These are phyloP conservation scores for Sphenostylis stenocarpa DNA, from an alignment of 306 rosid genomes.

Conservation along the genomic window DNA sequence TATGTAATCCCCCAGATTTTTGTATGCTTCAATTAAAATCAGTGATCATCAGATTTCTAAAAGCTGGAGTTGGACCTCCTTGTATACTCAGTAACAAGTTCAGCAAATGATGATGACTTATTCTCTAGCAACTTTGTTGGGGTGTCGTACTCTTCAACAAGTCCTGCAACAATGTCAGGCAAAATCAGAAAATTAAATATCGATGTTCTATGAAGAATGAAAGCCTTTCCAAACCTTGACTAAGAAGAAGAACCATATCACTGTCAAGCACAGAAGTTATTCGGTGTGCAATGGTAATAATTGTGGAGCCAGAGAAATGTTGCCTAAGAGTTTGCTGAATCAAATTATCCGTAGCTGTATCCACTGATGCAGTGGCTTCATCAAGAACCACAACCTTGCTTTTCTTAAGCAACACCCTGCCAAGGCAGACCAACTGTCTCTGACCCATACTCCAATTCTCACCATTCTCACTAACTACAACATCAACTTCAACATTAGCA, in stretches of 20 bases:
- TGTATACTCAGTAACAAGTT: constrained; percentile 80
- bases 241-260: constrained; percentile 84
- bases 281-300: constrained; percentile 81
- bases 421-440: constrained; percentile 89
- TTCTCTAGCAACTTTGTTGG: constrained; percentile 68
- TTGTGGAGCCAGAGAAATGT: constrained; percentile 64
- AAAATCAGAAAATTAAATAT: not conserved
- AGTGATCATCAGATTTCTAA: constrained; percentile 16
- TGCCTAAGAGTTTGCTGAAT: constrained; percentile 71
- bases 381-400: constrained; percentile 87
- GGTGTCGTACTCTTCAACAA: constrained; percentile 67
- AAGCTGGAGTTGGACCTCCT: constrained; percentile 54
- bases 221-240: constrained; percentile 49
- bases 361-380: constrained; percentile 89
- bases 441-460: constrained; percentile 99
- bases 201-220: not conserved
- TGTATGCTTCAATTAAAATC: not conserved
- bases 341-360: constrained; percentile 87
- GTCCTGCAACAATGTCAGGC: constrained; percentile 47
- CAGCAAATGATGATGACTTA: constrained; percentile 73
- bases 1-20: constrained; percentile 5
- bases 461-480: constrained; percentile 73
- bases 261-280: constrained; percentile 81
- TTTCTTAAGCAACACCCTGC: constrained; percentile 79
- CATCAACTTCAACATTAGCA: constrained; percentile 23